phyloP scores from a whole-genome alignment of 306 rosid genomes.

The Ammopiptanthus mongolicus region DNA sequence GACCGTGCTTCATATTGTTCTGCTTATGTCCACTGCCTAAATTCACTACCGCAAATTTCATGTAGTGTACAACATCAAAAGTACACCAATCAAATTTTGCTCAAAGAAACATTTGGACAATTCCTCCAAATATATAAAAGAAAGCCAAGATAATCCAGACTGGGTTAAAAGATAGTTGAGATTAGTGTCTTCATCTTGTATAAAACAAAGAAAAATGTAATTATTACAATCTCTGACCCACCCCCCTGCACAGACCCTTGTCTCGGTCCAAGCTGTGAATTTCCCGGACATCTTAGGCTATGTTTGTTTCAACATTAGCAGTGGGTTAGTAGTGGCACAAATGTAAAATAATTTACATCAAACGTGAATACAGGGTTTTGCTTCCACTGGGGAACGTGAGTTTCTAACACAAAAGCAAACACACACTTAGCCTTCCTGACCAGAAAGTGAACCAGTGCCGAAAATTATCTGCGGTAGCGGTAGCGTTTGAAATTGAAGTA shows the following conservation, averaged over 20 bases:
- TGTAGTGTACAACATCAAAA: not conserved
- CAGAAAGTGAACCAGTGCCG: not conserved
- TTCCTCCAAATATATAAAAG: not conserved
- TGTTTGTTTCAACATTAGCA: too few species aligned
- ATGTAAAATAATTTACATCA: too few species aligned
- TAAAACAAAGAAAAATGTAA: not conserved
- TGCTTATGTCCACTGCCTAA: not conserved
- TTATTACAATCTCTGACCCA: not conserved
- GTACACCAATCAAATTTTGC: not conserved
- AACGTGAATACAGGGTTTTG: too few species aligned
- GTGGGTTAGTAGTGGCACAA: too few species aligned
- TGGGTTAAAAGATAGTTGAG: not conserved
- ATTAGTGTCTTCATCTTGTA: not conserved
- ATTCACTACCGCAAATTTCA: not conserved
- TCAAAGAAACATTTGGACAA: not conserved
- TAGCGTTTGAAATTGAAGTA: constrained; percentile 88
- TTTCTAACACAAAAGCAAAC: too few species aligned
- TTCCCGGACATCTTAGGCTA: too few species aligned
- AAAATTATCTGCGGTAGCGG: constrained; percentile 71
- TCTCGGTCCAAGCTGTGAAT: not conserved
- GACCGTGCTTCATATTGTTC: not conserved
- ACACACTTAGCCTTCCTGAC: not conserved
- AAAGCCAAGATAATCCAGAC: not conserved
- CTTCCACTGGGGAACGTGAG: too few species aligned
- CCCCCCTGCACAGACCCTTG: not conserved